These are phyloP conservation scores for Botrytis hyacinthi DNA, from an alignment of 2,329 filamentous ascomycete species.

Conservation along the genomic window DNA sequence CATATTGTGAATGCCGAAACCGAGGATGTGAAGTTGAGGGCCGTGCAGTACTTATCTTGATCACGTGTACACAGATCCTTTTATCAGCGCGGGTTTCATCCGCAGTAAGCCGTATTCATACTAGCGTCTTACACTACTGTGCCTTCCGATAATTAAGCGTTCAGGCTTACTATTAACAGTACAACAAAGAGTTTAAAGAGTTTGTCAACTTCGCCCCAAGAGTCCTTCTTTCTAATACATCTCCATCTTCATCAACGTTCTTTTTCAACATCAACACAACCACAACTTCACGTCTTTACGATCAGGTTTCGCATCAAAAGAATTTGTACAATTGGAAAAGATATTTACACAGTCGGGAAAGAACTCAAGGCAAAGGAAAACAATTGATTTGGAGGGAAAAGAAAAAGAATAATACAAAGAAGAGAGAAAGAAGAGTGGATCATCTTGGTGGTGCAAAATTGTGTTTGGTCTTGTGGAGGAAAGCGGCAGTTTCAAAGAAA, in stretches of 20 bases:
- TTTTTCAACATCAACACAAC: background rate
- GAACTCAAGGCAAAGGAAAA: constrained; percentile 6
- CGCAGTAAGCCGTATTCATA: background rate
- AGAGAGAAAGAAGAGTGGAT: constrained; percentile 17
- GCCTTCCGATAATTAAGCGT: background rate
- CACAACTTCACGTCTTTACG: background rate
- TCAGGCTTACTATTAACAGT: background rate
- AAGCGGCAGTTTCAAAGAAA: constrained; percentile 29
- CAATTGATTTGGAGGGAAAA: constrained; percentile 17
- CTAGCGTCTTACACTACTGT: background rate
- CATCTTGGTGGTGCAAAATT: constrained; percentile 17
- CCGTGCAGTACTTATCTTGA: background rate
- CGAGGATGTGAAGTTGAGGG: background rate
- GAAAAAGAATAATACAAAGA: constrained; percentile 16
- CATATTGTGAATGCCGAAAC: background rate
- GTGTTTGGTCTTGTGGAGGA: constrained; percentile 21
- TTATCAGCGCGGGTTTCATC: too few relatives aligned
- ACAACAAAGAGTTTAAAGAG: constrained; percentile 12
- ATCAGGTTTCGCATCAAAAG: background rate
- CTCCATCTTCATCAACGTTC: constrained; percentile 6
- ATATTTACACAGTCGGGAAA: background rate
- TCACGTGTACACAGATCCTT: background rate
- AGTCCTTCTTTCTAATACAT: constrained; percentile 3
- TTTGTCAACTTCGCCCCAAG: constrained; percentile 15
- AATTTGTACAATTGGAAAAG: background rate